Base-by-base conservation (phyloP, 805 yeast genomes). In the Kodamaea laetipori region DNA sequence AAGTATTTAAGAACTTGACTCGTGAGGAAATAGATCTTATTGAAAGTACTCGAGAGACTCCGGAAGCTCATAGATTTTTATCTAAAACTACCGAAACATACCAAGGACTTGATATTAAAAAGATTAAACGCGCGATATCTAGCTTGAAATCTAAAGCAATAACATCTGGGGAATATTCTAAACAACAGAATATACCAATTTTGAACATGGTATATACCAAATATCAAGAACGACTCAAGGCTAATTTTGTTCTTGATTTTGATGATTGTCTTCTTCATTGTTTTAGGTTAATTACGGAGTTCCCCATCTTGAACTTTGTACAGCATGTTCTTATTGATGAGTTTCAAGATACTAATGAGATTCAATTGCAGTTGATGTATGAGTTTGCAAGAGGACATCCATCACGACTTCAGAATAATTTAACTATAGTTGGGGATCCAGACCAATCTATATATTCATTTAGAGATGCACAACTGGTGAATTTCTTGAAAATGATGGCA, bases 381-480 rank as follows among this genome's bases (percentile, higher is more conserved):
- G 65, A 69, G 38, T 67, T 71, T 54, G 69, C 74, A 2, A 44
- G 46, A 31, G 69, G 69, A 7, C 56, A 61, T 45, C 68, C 75
- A 30, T 21, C 48, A 5, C 21, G 34, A 4, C 32, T 57, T 13
- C 71, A 69, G 27, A 59, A 80, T 47, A 82, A 82, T 45, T 75
- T 92, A 6, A 87, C 97, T 0, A 82, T 90, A 1, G 97, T 92
- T 2, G 99, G 99, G 1, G 99, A 92, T 58, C 96, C 97, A 0
- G 97, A 94, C 61, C 99, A 92, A 63, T 84, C 95, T 56, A 92
- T 92, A 16, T 92, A 94, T 60, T 89, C 84, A 0, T 92, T 92
- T 53, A 70, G 98, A 47, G 81, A 84, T 54, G 97, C 97, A 0
- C 80, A 81, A 26, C 71, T 84, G 1, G 66, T 70, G 12, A 90